Evolutionary conservation across 1,284 basidiomycete genomes (phyloP).

Genomic region (Sphagnurus paluster): DNA sequence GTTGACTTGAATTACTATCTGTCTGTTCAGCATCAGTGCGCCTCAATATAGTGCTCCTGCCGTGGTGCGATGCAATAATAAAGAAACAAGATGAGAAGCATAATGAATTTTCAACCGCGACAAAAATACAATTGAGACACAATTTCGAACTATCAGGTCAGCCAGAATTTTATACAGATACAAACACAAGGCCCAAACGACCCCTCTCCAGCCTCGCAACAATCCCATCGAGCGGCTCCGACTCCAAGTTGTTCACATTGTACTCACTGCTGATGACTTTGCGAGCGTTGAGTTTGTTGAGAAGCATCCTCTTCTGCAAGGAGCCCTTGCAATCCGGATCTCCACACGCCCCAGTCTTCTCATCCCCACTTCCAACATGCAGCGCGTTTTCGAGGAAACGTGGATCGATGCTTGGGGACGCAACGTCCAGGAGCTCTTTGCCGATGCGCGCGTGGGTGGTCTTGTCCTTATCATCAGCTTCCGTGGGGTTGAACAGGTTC

Average conservation of each 20-base stretch:
- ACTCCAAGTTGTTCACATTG: constrained; percentile 52
- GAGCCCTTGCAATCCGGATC: constrained; percentile 20
- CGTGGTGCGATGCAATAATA: too few relatives aligned
- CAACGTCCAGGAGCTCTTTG: constrained; percentile 46
- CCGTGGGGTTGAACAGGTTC: constrained; percentile 56
- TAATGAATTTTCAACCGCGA: too few relatives aligned
- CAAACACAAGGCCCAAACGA: constrained; percentile 44
- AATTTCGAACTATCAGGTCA: too few relatives aligned
- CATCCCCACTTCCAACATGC: constrained; percentile 6
- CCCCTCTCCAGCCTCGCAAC: constrained; percentile 50
- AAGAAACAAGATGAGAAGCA: too few relatives aligned
- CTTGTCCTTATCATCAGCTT: constrained; percentile 48
- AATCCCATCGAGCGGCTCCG: constrained; percentile 48
- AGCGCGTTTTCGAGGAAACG: constrained; percentile 36
- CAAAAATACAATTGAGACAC: too few relatives aligned
- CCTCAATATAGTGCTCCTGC: too few relatives aligned
- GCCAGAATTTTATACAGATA: constrained; percentile 3
- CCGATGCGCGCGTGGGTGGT: constrained; percentile 30
- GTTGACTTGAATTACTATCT: too few relatives aligned
- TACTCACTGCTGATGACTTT: constrained; percentile 53
- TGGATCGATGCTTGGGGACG: constrained; percentile 45
- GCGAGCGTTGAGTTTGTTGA: constrained; percentile 54
- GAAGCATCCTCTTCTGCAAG: constrained; percentile 41
- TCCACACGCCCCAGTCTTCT: not conserved
- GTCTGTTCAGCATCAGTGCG: too few relatives aligned